These are phyloP conservation scores for Beauveria scarabaeidicola DNA, from an alignment of 2,329 filamentous ascomycete genomes.

Conservation along the genomic window DNA sequence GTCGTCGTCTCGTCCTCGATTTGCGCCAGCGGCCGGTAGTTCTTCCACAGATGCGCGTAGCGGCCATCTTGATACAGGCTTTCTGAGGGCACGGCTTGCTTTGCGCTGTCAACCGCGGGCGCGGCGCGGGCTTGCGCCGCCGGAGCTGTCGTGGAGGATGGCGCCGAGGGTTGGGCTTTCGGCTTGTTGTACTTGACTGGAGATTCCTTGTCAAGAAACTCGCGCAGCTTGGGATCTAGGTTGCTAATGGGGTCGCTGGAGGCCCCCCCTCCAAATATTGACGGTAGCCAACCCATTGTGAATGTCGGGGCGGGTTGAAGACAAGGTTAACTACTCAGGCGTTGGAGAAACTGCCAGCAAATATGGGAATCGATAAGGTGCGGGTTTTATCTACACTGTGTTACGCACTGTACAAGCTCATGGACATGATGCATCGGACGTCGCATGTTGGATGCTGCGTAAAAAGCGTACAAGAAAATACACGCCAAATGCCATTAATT, in stretches of 20 bases:
- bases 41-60: constrained; percentile 85
- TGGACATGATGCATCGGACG: neutral
- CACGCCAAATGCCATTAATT: neutral
- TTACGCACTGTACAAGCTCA: neutral
- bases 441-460: no score
- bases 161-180: constrained; percentile 15
- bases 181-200: constrained; percentile 54
- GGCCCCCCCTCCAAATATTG: constrained; percentile 40
- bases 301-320: neutral
- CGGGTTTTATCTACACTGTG: constrained; percentile 15
- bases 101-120: constrained; percentile 13
- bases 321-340: neutral
- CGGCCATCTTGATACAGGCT: constrained; percentile 53
- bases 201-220: constrained; percentile 77
- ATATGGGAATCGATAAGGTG: constrained; percentile 14
- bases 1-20: constrained; percentile 62
- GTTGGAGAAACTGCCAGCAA: constrained; percentile 1
- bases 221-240: constrained; percentile 73
- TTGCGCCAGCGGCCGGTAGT: constrained; percentile 65
- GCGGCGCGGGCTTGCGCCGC: constrained; percentile 16
- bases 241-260: constrained; percentile 55
- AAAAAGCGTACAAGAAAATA: no score
- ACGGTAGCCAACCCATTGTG: constrained; percentile 51
- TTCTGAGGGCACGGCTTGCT: constrained; percentile 34
- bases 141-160: constrained; percentile 5